Conservation (phyloP, 2,329 filamentous ascomycete genomes). For the Cladosporium sp. region DNA sequence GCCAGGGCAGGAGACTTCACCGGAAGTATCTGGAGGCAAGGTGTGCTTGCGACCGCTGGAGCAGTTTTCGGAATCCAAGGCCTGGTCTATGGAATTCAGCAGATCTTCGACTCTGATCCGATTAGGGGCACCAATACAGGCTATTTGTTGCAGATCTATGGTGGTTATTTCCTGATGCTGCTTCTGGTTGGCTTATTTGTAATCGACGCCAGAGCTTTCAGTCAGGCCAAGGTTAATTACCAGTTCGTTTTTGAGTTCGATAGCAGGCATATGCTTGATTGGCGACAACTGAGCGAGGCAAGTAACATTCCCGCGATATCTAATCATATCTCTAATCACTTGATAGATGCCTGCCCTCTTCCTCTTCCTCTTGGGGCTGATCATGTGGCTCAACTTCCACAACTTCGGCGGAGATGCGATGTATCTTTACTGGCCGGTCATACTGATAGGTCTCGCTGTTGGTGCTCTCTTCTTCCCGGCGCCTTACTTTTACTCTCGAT, state of each 20-base stretch:
- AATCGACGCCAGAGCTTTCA: constrained; percentile 79
- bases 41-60: constrained; percentile 41
- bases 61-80: constrained; percentile 41
- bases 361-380: constrained; percentile 67
- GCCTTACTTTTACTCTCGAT: constrained; percentile 67
- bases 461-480: constrained; percentile 73
- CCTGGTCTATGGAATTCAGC: constrained; percentile 34
- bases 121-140: constrained; percentile 15
- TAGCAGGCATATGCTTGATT: constrained; percentile 72
- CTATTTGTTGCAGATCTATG: constrained; percentile 65
- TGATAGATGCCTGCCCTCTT: constrained; percentile 74
- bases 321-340: background rate
- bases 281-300: constrained; percentile 76
- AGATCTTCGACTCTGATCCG: constrained; percentile 26
- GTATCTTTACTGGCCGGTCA: constrained; percentile 80
- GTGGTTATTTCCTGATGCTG: constrained; percentile 80
- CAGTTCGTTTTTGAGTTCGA: constrained; percentile 88
- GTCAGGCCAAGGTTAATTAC: constrained; percentile 84
- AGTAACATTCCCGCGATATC: constrained; percentile 16
- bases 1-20: constrained; percentile 56
- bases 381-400: constrained; percentile 86
- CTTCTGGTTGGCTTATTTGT: constrained; percentile 80
- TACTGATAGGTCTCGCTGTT: constrained; percentile 66
- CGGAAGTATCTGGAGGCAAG: constrained; percentile 55
- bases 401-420: constrained; percentile 60